Base-by-base conservation (phyloP, 495 filamentous ascomycete genomes). In the Penicillium cosmopolitanum region DNA sequence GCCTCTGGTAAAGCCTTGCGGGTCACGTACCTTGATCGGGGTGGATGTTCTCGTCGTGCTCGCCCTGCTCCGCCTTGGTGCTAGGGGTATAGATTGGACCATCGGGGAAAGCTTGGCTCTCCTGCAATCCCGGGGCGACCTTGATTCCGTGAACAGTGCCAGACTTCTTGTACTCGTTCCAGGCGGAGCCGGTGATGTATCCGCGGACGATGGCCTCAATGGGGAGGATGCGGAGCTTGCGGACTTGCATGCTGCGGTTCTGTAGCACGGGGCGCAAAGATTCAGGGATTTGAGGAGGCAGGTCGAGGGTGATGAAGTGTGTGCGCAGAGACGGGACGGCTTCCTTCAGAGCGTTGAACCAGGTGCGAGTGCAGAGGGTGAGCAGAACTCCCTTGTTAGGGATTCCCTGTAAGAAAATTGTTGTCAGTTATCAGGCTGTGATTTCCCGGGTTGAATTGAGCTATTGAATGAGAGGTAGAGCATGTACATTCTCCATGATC, bases 161-260 rank as follows among this genome's bases (percentile, higher is more conserved):
- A 33, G 76, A 77, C 53, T 82, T 81, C 66, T 86, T 74, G 69
- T 91, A 91, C 73, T 96, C 93, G 33, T 78, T 81, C 95, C 95
- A 98, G 4, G 92, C 93, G 55, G 88, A 90, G 12, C 95, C 95
- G 6, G 93, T 96, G 73, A 98, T 88, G 74, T 97, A 97, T 55
- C 95, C 94, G 31, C 94, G 87, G 3, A 97, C 93, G 57, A 93
- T 91, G 16, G 89, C 91, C 76, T 98, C 95, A 58, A 98, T 83
- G n/a, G 91, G 91, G 57, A 96, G 87, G 51, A 96, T 83, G 53
- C 87, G 83, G 28, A 91, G 80, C 60, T 85, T 86, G 61, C 88
- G 87, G 53, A 97, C 92, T 60, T 88, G 84, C 93, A 97, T 96
- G 64, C 83, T 86, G 43, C 93, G 87, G 64, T 81, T 82, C 53